These are phyloP conservation scores for Rubia yunnanensis DNA, from an alignment of 257 asterid genomes.

Conservation along the genomic window DNA sequence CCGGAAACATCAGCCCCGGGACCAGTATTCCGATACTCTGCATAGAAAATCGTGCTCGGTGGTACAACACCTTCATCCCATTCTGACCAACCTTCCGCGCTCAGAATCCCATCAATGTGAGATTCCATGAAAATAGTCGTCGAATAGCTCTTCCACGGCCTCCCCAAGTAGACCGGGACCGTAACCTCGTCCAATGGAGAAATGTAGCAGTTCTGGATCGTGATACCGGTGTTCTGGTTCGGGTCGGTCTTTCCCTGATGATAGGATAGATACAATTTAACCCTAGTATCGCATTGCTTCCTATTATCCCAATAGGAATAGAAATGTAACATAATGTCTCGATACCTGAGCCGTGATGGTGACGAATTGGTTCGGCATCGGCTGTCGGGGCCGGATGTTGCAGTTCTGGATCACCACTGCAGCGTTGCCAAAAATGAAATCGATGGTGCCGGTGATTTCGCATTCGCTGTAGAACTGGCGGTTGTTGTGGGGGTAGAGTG, in stretches of 20 bases:
- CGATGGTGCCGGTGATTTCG: constrained; percentile 24
- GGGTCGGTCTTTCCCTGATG: constrained; percentile 24
- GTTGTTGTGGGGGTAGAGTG: constrained; percentile 26
- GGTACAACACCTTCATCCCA: constrained; percentile 24
- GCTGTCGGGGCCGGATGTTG: constrained; percentile 24
- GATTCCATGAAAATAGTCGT: constrained; percentile 24
- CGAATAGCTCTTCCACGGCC: constrained; percentile 31
- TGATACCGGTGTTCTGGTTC: constrained; percentile 26
- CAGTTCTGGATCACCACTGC: constrained; percentile 28
- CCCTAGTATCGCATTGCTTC: too few relatives aligned
- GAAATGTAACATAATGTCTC: too few relatives aligned
- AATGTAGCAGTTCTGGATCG: constrained; percentile 20
- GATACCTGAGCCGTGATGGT: constrained; percentile 33
- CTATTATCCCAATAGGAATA: too few relatives aligned
- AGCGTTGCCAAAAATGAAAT: constrained; percentile 31
- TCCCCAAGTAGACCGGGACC: constrained; percentile 20
- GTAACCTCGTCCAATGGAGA: constrained; percentile 16
- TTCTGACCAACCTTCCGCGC: constrained; percentile 27
- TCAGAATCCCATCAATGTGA: constrained; percentile 11
- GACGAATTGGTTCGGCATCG: constrained; percentile 21
- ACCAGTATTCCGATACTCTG: constrained; percentile 25
- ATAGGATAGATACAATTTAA: too few relatives aligned
- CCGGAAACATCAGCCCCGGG: constrained; percentile 20
- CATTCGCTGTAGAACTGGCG: constrained; percentile 27
- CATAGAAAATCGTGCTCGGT: constrained; percentile 22